Percentiles rank a stretch among this genome's conserved stretches.
Evolutionary conservation across 148 eudicot species (phyloP).

Genomic region (Selenicereus undatus): DNA sequence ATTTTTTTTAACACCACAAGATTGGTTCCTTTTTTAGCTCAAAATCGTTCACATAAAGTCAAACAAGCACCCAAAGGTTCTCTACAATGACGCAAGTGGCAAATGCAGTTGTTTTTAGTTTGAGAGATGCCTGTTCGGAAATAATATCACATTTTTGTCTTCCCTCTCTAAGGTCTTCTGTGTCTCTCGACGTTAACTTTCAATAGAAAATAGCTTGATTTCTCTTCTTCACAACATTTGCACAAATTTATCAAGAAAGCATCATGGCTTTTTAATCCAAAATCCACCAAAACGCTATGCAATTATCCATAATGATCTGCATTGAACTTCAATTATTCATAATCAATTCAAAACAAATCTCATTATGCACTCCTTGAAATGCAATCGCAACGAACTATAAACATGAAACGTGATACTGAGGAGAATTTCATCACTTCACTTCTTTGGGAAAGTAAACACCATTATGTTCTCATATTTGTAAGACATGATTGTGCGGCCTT

Average conservation of each 20-base stretch:
- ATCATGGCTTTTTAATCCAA: background rate
- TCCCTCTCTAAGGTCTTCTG: background rate
- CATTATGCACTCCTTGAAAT: too few relatives aligned
- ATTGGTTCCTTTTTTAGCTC: too few relatives aligned
- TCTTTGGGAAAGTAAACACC: too few relatives aligned
- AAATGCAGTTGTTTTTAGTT: background rate
- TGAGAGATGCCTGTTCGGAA: background rate
- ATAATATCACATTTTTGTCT: too few relatives aligned
- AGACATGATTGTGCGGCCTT: too few relatives aligned
- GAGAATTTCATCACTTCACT: too few relatives aligned
- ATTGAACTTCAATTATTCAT: background rate
- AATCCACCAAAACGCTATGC: background rate
- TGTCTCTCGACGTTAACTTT: too few relatives aligned
- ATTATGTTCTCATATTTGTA: too few relatives aligned
- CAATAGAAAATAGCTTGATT: background rate
- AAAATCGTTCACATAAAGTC: background rate
- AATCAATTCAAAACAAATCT: background rate
- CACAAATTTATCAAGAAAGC: background rate
- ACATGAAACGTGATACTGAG: too few relatives aligned
- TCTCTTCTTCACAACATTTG: background rate
- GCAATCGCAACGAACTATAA: background rate
- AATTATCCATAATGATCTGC: background rate
- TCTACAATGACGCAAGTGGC: background rate
- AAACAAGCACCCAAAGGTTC: too few relatives aligned
- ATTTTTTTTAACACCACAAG: background rate